Percentiles rank a stretch among this genome's conserved stretches.
phyloP scores from a whole-genome alignment of 1,139 yeast species.

The Debaryomyces robertsiae region DNA sequence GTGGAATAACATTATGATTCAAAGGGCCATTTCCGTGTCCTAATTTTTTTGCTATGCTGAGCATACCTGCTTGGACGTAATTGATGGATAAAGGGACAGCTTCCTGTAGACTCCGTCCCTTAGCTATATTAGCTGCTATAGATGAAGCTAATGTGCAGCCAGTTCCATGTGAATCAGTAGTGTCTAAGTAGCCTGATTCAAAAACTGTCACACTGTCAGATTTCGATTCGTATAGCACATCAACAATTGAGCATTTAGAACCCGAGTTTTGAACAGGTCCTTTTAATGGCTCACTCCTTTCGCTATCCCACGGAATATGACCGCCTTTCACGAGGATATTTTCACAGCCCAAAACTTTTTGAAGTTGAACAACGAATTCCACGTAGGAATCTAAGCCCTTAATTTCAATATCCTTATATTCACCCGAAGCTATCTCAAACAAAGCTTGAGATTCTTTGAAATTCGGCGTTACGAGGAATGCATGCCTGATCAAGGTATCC shows the following conservation, averaged over 20 bases:
- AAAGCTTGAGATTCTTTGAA: constrained; percentile 61
- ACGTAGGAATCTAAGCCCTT: constrained; percentile 18
- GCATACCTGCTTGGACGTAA: constrained; percentile 69
- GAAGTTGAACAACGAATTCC: constrained; percentile 47
- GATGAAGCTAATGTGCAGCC: constrained; percentile 89
- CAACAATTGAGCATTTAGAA: constrained; percentile 43
- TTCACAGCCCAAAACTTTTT: constrained; percentile 42
- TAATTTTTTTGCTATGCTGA: constrained; percentile 32
- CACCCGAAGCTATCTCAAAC: constrained; percentile 22
- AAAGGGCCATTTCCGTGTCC: constrained; percentile 77
- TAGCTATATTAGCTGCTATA: constrained; percentile 74
- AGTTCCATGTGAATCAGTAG: constrained; percentile 79
- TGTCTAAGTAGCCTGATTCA: constrained; percentile 50
- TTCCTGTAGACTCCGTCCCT: constrained; percentile 42
- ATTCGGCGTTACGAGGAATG: constrained; percentile 79
- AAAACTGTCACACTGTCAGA: constrained; percentile 43
- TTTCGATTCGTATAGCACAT: constrained; percentile 58
- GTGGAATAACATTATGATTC: constrained; percentile 50
- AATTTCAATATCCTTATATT: constrained; percentile 18
- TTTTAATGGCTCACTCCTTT: constrained; percentile 19
- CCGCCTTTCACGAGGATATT: constrained; percentile 83
- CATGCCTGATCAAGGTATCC: constrained; percentile 50
- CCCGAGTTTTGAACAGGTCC: constrained; percentile 19
- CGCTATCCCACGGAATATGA: constrained; percentile 57
- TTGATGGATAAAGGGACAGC: constrained; percentile 61